A percentile compares a stretch with the other conserved stretches of the same genome.
Evolutionary conservation across 2,329 filamentous ascomycete genomes (phyloP).

Genomic region (Mycogone perniciosa): DNA sequence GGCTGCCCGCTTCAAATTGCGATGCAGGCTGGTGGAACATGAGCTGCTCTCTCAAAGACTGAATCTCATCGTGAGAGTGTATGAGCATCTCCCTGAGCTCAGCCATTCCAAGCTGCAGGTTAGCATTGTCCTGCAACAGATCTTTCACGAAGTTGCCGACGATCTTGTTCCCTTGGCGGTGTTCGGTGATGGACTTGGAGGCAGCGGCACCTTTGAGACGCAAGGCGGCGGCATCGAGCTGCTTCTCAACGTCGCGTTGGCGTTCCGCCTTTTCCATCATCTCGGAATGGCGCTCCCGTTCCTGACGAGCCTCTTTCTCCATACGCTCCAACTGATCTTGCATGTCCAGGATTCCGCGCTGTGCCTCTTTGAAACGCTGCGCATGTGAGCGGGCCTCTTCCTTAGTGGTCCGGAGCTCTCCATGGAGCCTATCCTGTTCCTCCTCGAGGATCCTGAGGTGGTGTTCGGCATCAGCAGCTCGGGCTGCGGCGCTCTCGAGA

Average conservation of each 20-base stretch:
- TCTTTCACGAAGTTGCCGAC: conserved; percentile 97
- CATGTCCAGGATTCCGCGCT: conserved; percentile 68
- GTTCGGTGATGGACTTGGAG: conserved; percentile 54
- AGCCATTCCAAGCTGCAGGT: conserved; percentile 82
- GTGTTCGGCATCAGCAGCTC: conserved; percentile 72
- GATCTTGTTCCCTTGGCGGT: conserved; percentile 56
- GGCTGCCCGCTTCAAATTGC: conserved; percentile 32
- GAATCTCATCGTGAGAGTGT: conserved; percentile 90
- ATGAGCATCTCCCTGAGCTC: conserved; percentile 87
- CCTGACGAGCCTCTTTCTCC: conserved; percentile 73
- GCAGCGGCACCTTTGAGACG: conserved; percentile 77
- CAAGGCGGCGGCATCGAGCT: conserved; percentile 72
- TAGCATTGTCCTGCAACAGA: conserved; percentile 90
- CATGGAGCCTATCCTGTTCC: conserved; percentile 70
- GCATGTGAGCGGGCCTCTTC: conserved; percentile 74
- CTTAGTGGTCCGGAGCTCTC: conserved; percentile 58
- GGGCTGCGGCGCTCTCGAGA: conserved; percentile 64
- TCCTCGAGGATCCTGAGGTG: conserved; percentile 74
- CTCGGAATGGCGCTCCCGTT: conserved; percentile 75
- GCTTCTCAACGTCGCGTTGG: conserved; percentile 72
- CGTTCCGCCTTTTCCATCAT: conserved; percentile 78
- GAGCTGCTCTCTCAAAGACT: conserved; percentile 75
- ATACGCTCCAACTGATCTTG: conserved; percentile 86
- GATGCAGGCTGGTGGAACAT: conserved; percentile 66
- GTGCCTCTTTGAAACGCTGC: conserved; percentile 78